phyloP scores from a whole-genome alignment of 2,329 filamentous ascomycete species.

The Tolypocladium ophioglossoides region DNA sequence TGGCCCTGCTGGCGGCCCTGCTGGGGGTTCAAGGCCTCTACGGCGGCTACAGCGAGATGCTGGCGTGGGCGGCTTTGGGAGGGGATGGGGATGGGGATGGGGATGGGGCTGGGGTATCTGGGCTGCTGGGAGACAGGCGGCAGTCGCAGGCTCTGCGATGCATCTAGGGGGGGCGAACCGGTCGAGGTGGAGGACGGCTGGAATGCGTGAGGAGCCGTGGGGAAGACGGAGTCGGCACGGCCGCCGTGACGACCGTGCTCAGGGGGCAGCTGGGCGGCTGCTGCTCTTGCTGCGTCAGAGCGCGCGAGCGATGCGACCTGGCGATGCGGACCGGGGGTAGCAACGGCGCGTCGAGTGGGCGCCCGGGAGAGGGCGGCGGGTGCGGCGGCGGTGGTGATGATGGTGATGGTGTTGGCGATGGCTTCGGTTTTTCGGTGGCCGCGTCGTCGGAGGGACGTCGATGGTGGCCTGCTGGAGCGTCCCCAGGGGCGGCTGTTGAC shows the following conservation, averaged over 20 bases:
- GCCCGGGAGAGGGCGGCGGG: background rate
- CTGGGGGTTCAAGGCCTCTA: background rate
- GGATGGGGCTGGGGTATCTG: conserved; percentile 12
- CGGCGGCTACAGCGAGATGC: background rate
- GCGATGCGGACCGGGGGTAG: background rate
- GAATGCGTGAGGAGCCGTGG: conserved; percentile 38
- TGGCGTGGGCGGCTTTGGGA: background rate
- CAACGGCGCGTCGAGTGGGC: background rate
- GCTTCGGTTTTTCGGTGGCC: background rate
- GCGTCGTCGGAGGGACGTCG: background rate
- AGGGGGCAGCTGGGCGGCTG: conserved; percentile 3
- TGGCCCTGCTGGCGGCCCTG: conserved; percentile 2
- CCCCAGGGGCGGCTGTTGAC: conserved; percentile 1
- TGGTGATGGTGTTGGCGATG: background rate
- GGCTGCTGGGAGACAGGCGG: conserved; percentile 21
- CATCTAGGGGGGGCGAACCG: conserved; percentile 17
- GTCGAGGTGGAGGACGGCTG: conserved; percentile 11
- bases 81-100: background rate
- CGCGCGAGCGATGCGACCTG: background rate
- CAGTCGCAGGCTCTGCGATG: conserved; percentile 15
- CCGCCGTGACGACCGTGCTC: conserved; percentile 35
- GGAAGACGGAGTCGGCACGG: conserved; percentile 29
- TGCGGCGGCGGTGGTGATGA: background rate
- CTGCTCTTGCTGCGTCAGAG: background rate
- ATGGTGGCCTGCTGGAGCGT: background rate